Evolutionary conservation across 1,284 basidiomycete genomes (phyloP).

Genomic region (Ceratobasidium sp.): DNA sequence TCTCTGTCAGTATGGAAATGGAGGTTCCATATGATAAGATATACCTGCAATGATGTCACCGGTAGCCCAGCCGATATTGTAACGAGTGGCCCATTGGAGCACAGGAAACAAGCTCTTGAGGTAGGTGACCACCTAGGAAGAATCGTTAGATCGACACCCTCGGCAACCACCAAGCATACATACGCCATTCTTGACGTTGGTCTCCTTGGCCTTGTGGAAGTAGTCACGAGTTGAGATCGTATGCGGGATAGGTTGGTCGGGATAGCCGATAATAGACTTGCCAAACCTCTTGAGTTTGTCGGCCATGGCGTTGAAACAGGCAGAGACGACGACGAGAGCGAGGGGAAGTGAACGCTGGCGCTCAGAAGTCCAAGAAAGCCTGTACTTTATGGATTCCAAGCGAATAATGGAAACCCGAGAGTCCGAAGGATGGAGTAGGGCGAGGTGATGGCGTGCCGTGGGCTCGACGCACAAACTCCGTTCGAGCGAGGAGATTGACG

Average conservation of each 20-base stretch:
- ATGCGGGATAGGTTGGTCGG: conserved; percentile 61
- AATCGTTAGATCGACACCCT: conserved; percentile 17
- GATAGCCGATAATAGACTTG: conserved; percentile 66
- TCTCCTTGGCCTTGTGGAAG: conserved; percentile 49
- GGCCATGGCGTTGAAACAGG: conserved; percentile 24
- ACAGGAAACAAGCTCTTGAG: conserved; percentile 80
- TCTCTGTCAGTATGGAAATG: conserved; percentile 1
- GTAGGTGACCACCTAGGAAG: conserved; percentile 64
- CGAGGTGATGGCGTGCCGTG: not conserved
- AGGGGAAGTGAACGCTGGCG: conserved; percentile 6
- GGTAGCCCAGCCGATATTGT: conserved; percentile 77
- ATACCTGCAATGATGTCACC: conserved; percentile 80
- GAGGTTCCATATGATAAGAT: not conserved
- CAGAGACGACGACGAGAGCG: not conserved
- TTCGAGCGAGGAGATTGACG: conserved; percentile 2
- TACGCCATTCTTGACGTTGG: conserved; percentile 50
- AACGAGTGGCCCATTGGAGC: conserved; percentile 79
- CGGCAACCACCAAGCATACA: conserved; percentile 8
- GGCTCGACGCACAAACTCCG: conserved; percentile 8
- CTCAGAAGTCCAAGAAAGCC: conserved; percentile 12
- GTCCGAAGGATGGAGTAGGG: conserved; percentile 11
- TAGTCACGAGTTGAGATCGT: conserved; percentile 64
- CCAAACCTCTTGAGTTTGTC: conserved; percentile 39
- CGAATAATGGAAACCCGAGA: conserved; percentile 16
- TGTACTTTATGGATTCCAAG: conserved; percentile 11